Base-by-base conservation (phyloP, 176 grass and related monocot genomes). In the Tillandsia fasciculata region DNA sequence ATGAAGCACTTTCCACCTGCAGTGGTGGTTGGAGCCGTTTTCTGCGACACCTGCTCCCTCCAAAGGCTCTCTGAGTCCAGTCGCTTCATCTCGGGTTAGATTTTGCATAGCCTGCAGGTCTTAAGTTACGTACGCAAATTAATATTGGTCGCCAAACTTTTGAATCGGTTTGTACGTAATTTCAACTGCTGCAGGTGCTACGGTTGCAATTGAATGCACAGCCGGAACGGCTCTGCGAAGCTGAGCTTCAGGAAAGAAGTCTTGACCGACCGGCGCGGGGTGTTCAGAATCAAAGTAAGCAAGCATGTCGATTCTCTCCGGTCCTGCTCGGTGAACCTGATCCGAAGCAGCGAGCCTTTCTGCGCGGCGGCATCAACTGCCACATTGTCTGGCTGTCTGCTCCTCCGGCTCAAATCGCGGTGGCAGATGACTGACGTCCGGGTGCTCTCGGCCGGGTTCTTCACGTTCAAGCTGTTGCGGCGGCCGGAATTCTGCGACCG, bases 71-170 rank as follows among this genome's bases (percentile, higher is more conserved):
- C 71, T 33, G 49, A 73, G 17, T 23, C 56, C 42, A 73, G 56
- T 54, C 11, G 48, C 18, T 73, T 73, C 42, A 50, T 73, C 56
- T 73, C 71, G 63, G 70, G 70, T 59, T 22, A 10, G 24, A 24
- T 24, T 1, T 24, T 24, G 24, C 24, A 24, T 24, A 0, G 24
- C 24, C 24, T 24, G 20, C 20, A 20, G 24, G 24, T 24, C 24
- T 24, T 24, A 24, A 24, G 24, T 24, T 24, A 24, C 24, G 24
- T 24, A 24, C 24, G 24, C 24, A 24, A 24, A 1, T n/a, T n/a
- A n/a, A n/a, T 24, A 24, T 24, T 24, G 24, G 24, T 24, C 24
- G 24, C 24, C 24, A 24, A 24, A 24, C 24, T 24, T 24, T 24
- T 24, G 24, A 24, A 24, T 24, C 24, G 24, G 24, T 24, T 0